Base-by-base conservation (phyloP, 2,329 filamentous ascomycete genomes). In the Penicillium olsonii region DNA sequence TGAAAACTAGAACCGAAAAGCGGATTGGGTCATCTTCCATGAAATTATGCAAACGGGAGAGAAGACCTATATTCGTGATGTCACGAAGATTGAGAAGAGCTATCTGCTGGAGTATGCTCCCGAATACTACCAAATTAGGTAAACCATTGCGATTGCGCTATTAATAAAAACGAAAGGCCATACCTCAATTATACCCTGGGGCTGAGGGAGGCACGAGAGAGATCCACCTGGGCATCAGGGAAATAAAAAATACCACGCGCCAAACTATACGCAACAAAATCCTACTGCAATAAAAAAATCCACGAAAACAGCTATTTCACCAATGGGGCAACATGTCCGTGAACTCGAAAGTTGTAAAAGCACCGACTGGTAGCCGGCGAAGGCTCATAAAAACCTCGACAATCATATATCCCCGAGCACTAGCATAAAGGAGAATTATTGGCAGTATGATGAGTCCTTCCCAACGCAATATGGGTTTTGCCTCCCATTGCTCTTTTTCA, bases 11-110 rank as follows among this genome's bases (percentile, higher is more conserved):
- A 95, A 96, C 70, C 85, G 92, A 48, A 96, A 95, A 75, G 90
- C 90, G 10, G 91, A 96, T 56, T 97, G 92, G 91, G 91, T 97
- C 9, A 82, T 99, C 27, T 99, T 96, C 66, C 88, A 95, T 62
- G 92, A 96, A 73, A 84, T 96, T 31, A 84, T 96, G 78, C 90
- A 97, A 74, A 95, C 89, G 4, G 84, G 87, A 9, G 84, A 83
- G 56, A 97, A 97, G 78, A 91, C 83, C 0, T 97, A 87, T 67
- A 95, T 99, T 61, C 80, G 90, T 47, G 92, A 97, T 70, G 77
- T 97, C 51, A 94, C 87, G n/a, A 94, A 90, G 75, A 88, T 97
- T 62, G 89, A 96, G 68, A 96, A 90, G 78, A 78, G 76, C n/a
- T 99, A 92, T 89, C 78, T 99, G 60, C 68, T 92, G 40, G 90